Evolutionary conservation across 2,329 filamentous ascomycete genomes (phyloP).

Genomic region (Phialophora verrucosa): DNA sequence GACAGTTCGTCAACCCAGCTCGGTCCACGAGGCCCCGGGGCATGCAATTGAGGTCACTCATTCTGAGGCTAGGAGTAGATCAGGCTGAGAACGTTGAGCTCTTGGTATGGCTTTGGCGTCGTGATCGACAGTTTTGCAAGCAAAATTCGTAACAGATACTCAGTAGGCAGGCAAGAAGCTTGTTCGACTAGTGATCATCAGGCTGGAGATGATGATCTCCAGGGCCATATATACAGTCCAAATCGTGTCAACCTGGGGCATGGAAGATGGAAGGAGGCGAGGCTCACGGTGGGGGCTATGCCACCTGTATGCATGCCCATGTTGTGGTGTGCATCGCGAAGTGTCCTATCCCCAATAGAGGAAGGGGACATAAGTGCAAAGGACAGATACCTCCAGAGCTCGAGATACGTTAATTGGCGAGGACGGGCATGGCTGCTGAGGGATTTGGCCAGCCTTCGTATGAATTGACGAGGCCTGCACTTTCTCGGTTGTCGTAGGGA

Average conservation of each 20-base stretch:
- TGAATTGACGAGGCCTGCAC: background rate
- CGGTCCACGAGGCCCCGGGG: constrained; percentile 12
- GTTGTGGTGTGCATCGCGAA: background rate
- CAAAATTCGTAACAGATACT: background rate
- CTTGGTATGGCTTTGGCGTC: background rate
- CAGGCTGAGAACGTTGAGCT: background rate
- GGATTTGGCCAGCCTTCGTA: background rate
- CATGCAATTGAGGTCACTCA: constrained; percentile 8
- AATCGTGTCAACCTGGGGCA: background rate
- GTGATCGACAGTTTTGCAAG: background rate
- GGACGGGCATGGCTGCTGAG: background rate
- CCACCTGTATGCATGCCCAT: background rate
- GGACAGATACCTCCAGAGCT: background rate
- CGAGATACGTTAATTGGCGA: background rate
- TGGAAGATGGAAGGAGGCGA: background rate
- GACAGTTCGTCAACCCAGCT: constrained; percentile 10
- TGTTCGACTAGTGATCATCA: constrained; percentile 9
- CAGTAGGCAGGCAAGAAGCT: background rate
- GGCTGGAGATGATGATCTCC: constrained; percentile 7
- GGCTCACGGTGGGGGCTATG: constrained; percentile 10
- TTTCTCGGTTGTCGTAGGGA: background rate
- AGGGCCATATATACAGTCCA: constrained; percentile 13
- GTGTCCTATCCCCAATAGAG: background rate
- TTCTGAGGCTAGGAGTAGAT: background rate
- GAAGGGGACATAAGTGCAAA: background rate